Percentiles rank a stretch among this genome's conserved stretches.
Evolutionary conservation across 352 stramenopile genomes (phyloP).

Genomic region (Phytophthora podocarpi): DNA sequence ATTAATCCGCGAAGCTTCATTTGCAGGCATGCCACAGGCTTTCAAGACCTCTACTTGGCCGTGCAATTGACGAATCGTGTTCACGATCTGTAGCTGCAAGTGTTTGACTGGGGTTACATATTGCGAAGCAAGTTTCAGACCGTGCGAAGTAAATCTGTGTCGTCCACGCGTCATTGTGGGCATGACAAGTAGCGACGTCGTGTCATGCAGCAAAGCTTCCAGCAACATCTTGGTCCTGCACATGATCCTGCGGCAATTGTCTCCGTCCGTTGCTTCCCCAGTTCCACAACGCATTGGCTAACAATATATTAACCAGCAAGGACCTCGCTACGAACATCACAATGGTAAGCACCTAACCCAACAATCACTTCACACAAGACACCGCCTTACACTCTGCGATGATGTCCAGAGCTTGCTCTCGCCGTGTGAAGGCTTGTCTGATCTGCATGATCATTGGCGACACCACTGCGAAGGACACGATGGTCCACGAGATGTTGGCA

Average conservation of each 20-base stretch:
- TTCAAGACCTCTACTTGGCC: constrained; percentile 84
- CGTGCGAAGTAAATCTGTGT: constrained; percentile 66
- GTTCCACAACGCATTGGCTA: constrained; percentile 84
- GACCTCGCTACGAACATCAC: too few species aligned
- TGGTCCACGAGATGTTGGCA: constrained; percentile 87
- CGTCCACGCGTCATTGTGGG: constrained; percentile 74
- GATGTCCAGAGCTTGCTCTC: constrained; percentile 71
- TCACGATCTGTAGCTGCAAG: constrained; percentile 65
- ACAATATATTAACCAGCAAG: constrained; percentile 72
- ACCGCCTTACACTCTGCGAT: constrained; percentile 77
- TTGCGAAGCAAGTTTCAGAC: constrained; percentile 48
- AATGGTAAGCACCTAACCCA: too few species aligned
- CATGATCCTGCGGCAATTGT: constrained; percentile 58
- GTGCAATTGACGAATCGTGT: constrained; percentile 63
- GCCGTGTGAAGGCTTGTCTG: constrained; percentile 74
- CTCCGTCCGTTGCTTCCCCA: constrained; percentile 71
- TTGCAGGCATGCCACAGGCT: constrained; percentile 63
- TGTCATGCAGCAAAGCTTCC: constrained; percentile 47
- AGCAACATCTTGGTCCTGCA: constrained; percentile 62
- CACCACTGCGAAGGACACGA: constrained; percentile 81
- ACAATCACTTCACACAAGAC: too few species aligned
- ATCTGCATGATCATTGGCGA: constrained; percentile 91
- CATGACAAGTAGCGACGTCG: constrained; percentile 58
- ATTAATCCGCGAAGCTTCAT: constrained; percentile 89
- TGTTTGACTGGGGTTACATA: constrained; percentile 49